These are phyloP conservation scores for Coemansia umbellata DNA, from an alignment of 192 early-diverging fungal species.

Conservation along the genomic window DNA sequence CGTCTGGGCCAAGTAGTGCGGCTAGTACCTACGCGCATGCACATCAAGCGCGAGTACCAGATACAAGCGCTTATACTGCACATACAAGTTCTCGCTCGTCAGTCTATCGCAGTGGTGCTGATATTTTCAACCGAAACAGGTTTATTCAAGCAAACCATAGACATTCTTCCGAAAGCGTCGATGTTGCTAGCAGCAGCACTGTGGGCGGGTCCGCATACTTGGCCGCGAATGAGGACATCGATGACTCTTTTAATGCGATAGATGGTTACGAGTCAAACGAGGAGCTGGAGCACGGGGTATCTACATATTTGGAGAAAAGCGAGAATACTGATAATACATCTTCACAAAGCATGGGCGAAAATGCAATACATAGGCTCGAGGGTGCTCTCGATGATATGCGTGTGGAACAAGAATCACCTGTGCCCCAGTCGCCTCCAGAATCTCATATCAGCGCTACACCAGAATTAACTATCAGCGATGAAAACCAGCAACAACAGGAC, in stretches of 20 bases:
- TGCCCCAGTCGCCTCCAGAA: not conserved
- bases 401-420: not conserved
- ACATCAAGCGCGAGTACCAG: not conserved
- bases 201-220: not conserved
- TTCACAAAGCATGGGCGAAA: not conserved
- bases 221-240: not conserved
- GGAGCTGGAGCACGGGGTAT: no score
- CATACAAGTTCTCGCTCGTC: conserved; percentile 1
- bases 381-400: conserved; percentile 1
- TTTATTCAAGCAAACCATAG: not conserved
- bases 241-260: not conserved
- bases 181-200: not conserved
- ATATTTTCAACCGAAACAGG: conserved; percentile 18
- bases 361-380: not conserved
- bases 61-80: not conserved
- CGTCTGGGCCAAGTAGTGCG: not conserved
- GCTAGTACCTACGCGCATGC: not conserved
- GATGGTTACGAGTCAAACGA: conserved; percentile 1
- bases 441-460: not conserved
- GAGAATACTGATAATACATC: not conserved
- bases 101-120: conserved; percentile 30
- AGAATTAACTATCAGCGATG: not conserved
- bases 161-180: not conserved
- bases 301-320: no score
- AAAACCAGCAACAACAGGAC: not conserved